A percentile compares a stretch with the other conserved stretches of the same genome.
phyloP scores from a whole-genome alignment of 345 rosid species.

The Pistacia vera region DNA sequence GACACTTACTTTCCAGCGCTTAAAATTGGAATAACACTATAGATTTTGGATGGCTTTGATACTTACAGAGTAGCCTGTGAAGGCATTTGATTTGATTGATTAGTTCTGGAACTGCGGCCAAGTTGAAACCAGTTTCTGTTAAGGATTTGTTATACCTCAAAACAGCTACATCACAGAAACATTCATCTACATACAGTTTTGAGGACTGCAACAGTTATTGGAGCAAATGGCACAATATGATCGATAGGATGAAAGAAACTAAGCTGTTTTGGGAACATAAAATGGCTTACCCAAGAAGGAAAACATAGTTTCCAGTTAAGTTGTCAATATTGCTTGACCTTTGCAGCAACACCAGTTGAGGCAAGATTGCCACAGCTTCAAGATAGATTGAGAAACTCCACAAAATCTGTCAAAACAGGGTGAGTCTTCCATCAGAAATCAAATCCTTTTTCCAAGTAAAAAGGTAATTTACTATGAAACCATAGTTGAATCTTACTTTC shows the following conservation, averaged over 20 bases:
- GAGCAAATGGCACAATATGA: neutral
- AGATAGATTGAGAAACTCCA: slow-evolving; percentile 54
- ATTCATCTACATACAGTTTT: too few relatives aligned
- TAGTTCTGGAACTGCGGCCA: too few relatives aligned
- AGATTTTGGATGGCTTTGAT: too few relatives aligned
- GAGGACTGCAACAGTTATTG: neutral
- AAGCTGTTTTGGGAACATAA: neutral
- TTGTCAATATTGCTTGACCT: slow-evolving; percentile 56
- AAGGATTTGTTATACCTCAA: too few relatives aligned
- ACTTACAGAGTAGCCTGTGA: too few relatives aligned
- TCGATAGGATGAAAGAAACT: neutral
- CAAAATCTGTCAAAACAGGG: slow-evolving; percentile 32
- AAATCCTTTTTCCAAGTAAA: neutral
- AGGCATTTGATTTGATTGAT: too few relatives aligned
- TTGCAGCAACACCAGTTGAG: slow-evolving; percentile 53
- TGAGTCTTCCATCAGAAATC: neutral
- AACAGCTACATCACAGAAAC: too few relatives aligned
- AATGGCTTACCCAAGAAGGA: slow-evolving; percentile 53
- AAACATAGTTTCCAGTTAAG: slow-evolving; percentile 47
- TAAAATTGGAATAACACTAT: too few relatives aligned
- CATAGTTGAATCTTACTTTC: neutral
- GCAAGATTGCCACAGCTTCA: slow-evolving; percentile 62
- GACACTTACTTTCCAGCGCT: too few relatives aligned
- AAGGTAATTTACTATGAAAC: neutral
- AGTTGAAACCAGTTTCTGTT: too few relatives aligned